Base-by-base conservation (phyloP, 306 rosid genomes). In the Cucumis cinereus region DNA sequence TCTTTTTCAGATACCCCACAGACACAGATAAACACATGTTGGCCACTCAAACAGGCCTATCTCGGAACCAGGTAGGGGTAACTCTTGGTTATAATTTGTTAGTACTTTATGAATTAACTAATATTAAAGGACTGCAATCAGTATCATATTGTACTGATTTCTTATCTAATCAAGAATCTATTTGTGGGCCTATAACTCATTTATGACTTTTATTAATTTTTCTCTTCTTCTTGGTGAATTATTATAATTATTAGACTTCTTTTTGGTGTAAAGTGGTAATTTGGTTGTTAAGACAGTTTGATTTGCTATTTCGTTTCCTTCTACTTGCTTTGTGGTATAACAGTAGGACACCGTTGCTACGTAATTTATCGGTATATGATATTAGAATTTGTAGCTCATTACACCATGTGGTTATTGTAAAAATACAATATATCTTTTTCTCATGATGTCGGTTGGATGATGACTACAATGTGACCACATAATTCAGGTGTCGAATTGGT, bases 1-100 rank as follows among this genome's bases (percentile, higher is more conserved):
- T 23, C 6, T 49, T 69, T 79, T 79, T 63, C 86, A 94, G 99
- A 86, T 94, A 94, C 87, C 99, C 99, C 23, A 92, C 99, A 19
- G 99, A 94, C 87, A 85, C 95, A 41, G 99, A 94, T 80, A 94
- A 94, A 84, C 97, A 94, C 85, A 85, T 90, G 93, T 82, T 94
- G 83, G 99, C 99, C 76, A 82, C 85, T 75, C 96, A 94, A 86
- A 94, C 99, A 5, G 97, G 99, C 72, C 90, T 94, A 73, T 90
- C 99, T 33, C 89, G 97, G 75, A 94, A 94, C 84, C 99, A 94
- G 99, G 99, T 90, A 84, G 52, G 80, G 89, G 53, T 73, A 60
- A 16, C 81, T 78, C 57, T 77, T 79, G n/a, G 62, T 53, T 54
- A 36, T 73, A 8, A 73, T 54, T 73, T 73, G 26, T 10, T 75